These are phyloP conservation scores for Podospora appendiculata DNA, from an alignment of 495 filamentous ascomycete genomes.

Conservation along the genomic window DNA sequence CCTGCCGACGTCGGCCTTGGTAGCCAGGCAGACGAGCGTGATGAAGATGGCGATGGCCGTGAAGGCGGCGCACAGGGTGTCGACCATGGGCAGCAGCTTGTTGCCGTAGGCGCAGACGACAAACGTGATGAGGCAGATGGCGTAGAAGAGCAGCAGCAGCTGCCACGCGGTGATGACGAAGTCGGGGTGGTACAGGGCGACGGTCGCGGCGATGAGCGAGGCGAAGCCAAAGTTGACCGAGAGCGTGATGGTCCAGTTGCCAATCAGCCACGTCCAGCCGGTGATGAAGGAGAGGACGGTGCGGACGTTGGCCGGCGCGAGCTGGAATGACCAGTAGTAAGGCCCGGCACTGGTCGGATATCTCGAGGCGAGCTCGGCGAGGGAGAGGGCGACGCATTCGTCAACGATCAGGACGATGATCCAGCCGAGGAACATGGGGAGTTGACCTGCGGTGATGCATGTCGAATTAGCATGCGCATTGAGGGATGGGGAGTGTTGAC, in stretches of 20 bases:
- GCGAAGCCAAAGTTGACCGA: slow-evolving; percentile 58
- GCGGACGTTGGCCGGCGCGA: slow-evolving; percentile 43
- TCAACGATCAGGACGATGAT: slow-evolving; percentile 53
- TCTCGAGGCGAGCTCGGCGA: slow-evolving; percentile 57
- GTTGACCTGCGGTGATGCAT: slow-evolving; percentile 3
- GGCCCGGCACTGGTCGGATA: slow-evolving; percentile 55
- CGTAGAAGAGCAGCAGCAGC: slow-evolving; percentile 54
- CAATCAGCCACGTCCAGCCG: slow-evolving; percentile 55
- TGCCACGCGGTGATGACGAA: slow-evolving; percentile 45
- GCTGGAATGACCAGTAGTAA: slow-evolving; percentile 58
- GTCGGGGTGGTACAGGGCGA: slow-evolving; percentile 42
- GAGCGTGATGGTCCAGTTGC: slow-evolving; percentile 57
- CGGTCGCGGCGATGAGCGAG: slow-evolving; percentile 48
- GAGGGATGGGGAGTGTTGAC: not conserved
- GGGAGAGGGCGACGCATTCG: slow-evolving; percentile 48
- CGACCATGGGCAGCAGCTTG: slow-evolving; percentile 47
- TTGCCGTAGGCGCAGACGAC: slow-evolving; percentile 52
- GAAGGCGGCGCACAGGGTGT: slow-evolving; percentile 51
- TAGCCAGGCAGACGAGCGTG: slow-evolving; percentile 49
- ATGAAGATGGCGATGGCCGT: slow-evolving; percentile 47
- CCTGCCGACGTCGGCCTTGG: slow-evolving; percentile 44
- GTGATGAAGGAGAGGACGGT: slow-evolving; percentile 57
- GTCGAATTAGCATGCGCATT: too few relatives aligned
- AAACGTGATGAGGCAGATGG: slow-evolving; percentile 50
- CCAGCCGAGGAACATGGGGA: slow-evolving; percentile 42